These are phyloP conservation scores for Colletotrichum lindemuthianum DNA, from an alignment of 2,329 filamentous ascomycete genomes.

Conservation along the genomic window DNA sequence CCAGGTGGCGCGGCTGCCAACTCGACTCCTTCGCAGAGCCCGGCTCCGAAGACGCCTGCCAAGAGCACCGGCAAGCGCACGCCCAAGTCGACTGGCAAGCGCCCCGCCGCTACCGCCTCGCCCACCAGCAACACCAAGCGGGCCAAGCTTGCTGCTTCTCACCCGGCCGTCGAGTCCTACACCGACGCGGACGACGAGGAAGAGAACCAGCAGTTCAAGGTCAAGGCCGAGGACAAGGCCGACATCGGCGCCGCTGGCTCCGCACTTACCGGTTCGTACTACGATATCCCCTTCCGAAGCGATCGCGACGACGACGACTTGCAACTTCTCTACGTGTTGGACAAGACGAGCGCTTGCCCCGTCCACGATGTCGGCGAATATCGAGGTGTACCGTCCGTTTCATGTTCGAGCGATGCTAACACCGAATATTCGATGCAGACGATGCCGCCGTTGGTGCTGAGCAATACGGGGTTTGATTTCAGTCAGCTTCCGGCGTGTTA, in stretches of 20 bases:
- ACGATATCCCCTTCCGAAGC: slow-evolving; percentile 19
- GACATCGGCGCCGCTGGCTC: neutral
- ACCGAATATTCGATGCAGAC: slow-evolving; percentile 26
- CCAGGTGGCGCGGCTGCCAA: slow-evolving; percentile 24
- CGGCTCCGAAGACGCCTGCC: slow-evolving; percentile 36
- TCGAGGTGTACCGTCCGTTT: slow-evolving; percentile 13
- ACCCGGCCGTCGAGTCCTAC: slow-evolving; percentile 27
- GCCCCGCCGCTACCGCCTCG: slow-evolving; percentile 4
- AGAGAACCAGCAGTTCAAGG: slow-evolving; percentile 22
- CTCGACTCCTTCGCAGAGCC: slow-evolving; percentile 25
- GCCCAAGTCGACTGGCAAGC: slow-evolving; percentile 35
- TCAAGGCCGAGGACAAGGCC: slow-evolving; percentile 15
- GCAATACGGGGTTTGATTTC: slow-evolving; percentile 12
- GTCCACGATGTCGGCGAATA: slow-evolving; percentile 24
- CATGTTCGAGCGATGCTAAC: slow-evolving; percentile 33
- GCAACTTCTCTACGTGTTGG: slow-evolving; percentile 34
- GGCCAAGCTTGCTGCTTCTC: slow-evolving; percentile 24
- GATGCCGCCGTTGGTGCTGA: slow-evolving; percentile 14
- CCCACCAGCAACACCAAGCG: slow-evolving; percentile 31
- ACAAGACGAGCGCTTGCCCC: slow-evolving; percentile 29
- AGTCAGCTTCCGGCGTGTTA: slow-evolving; percentile 7
- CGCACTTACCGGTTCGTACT: slow-evolving; percentile 25
- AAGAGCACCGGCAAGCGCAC: slow-evolving; percentile 38
- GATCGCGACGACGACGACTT: slow-evolving; percentile 33
- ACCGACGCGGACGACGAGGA: slow-evolving; percentile 22